Evolutionary conservation across 495 filamentous ascomycete species (phyloP), one percentile per base, ranked within the genome.

Genomic region (Annulohypoxylon nitens): DNA sequence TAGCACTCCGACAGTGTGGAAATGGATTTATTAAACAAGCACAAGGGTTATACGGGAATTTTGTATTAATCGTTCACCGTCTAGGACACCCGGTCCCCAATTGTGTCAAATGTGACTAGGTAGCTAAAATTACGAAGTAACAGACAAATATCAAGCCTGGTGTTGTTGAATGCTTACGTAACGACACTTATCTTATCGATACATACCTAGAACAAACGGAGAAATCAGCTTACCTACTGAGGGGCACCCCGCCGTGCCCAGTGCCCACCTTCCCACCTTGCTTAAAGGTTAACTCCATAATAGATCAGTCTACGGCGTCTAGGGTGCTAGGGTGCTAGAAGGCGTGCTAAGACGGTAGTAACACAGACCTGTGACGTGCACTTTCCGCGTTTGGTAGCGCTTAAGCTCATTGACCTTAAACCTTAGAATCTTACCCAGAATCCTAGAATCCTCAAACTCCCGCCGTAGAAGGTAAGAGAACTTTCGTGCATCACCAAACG

Each of bases 291-390:
- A 30, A 30, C 30, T 30, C 30, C 30, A 30, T 30, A 30, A 36
- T 58, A 55, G 54, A 58, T 65, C 4, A 12, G 34, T 33, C 18
- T 26, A 41, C 12, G 20, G 39, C 5, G 30, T 37, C 11, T n/a
- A 14, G 14, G 39, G 3, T 30, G 18, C 61, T 64, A 58, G 9
- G 41, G 41, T 71, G 33, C 54, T 65, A 54, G 33, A 34, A 63
- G 39, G 18, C 18, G 53, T 57, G 11, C 53, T 57, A 33, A 10
- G 51, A 14, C 51, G 50, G 12, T 6, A 58, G 58, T 50, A 45
- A 34, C 37, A 54, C 23, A 55, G 62, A 16, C 55, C 57, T 66
- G 69, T 71, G 69, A 71, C 69, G 69, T 71, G 69, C 61, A 47
- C 43, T 67, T 18, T 65, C 25, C 18, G 43, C 16, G 34, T 34